Evolutionary conservation across 164 flowering plant genomes (phyloP).

Genomic region (Stephania yunnanensis): DNA sequence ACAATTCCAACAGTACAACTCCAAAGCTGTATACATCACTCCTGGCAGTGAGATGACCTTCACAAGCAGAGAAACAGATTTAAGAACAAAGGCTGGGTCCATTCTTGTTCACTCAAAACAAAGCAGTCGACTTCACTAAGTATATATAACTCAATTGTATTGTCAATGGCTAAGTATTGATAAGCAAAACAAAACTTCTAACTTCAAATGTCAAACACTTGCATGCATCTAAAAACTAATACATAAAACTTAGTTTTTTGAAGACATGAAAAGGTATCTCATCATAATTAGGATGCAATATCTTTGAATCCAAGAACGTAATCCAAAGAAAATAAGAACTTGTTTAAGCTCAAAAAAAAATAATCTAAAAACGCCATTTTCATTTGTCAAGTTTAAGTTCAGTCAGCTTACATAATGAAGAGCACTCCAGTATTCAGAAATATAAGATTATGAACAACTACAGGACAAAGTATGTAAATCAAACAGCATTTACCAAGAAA

Average conservation of each 20-base stretch:
- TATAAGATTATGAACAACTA: not conserved
- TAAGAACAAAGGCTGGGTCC: not conserved
- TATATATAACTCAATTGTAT: not conserved
- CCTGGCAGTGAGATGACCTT: slow-evolving; percentile 70
- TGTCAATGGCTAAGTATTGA: not conserved
- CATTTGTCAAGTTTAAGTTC: too few relatives aligned
- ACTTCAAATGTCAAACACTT: not conserved
- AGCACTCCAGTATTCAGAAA: not conserved
- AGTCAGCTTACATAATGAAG: not conserved
- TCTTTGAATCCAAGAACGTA: too few relatives aligned
- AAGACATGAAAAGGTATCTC: too few relatives aligned
- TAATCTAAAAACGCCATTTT: too few relatives aligned
- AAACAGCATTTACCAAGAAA: not conserved
- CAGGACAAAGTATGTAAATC: not conserved
- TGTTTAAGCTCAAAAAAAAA: too few relatives aligned
- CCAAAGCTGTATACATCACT: slow-evolving; percentile 90
- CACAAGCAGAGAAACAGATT: slow-evolving; percentile 11
- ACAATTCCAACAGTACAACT: slow-evolving; percentile 74
- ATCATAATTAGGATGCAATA: too few relatives aligned
- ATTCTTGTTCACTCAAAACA: not conserved
- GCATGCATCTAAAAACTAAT: not conserved
- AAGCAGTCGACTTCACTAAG: not conserved
- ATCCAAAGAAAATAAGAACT: too few relatives aligned
- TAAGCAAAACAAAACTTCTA: not conserved
- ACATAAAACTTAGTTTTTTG: not conserved